Evolutionary conservation across 2,329 filamentous ascomycete species (phyloP).

Genomic region (Arthrobotrys conoides): DNA sequence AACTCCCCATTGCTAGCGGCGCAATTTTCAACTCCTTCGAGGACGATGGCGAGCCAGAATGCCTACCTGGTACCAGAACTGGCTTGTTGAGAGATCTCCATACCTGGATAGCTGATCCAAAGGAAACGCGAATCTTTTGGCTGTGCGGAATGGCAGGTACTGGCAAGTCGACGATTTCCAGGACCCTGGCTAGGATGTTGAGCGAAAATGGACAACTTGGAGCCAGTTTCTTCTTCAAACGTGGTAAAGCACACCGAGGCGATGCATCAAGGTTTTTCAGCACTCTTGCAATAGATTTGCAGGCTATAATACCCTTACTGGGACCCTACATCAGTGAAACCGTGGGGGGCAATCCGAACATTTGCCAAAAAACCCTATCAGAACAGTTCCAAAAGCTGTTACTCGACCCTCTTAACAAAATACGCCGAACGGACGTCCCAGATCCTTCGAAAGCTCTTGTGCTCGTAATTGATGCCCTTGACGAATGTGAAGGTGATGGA

Average conservation of each 20-base stretch:
- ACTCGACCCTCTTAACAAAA: slow-evolving; percentile 65
- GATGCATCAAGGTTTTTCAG: slow-evolving; percentile 67
- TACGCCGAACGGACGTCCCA: not conserved
- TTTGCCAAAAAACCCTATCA: slow-evolving; percentile 62
- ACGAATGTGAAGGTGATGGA: slow-evolving; percentile 30
- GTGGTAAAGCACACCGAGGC: slow-evolving; percentile 67
- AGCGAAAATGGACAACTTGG: slow-evolving; percentile 63
- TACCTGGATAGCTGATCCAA: slow-evolving; percentile 36
- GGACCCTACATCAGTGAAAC: slow-evolving; percentile 42
- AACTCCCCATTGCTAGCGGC: slow-evolving; percentile 43
- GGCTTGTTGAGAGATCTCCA: slow-evolving; percentile 61
- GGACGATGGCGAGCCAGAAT: slow-evolving; percentile 61
- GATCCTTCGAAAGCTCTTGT: not conserved
- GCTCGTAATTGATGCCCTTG: slow-evolving; percentile 39
- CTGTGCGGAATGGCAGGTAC: slow-evolving; percentile 61
- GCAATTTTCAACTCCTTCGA: slow-evolving; percentile 62
- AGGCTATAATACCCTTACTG: slow-evolving; percentile 64
- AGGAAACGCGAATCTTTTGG: slow-evolving; percentile 63
- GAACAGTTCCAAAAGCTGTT: slow-evolving; percentile 69
- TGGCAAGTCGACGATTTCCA: slow-evolving; percentile 66
- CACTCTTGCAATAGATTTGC: slow-evolving; percentile 67
- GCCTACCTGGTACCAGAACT: slow-evolving; percentile 63
- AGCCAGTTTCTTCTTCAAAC: slow-evolving; percentile 70
- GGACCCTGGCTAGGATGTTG: slow-evolving; percentile 65
- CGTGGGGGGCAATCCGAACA: slow-evolving; percentile 12